Evolutionary conservation across 352 stramenopile species (phyloP), one percentile per base, ranked within the genome.

Genomic region (Pythium plurisporium): DNA sequence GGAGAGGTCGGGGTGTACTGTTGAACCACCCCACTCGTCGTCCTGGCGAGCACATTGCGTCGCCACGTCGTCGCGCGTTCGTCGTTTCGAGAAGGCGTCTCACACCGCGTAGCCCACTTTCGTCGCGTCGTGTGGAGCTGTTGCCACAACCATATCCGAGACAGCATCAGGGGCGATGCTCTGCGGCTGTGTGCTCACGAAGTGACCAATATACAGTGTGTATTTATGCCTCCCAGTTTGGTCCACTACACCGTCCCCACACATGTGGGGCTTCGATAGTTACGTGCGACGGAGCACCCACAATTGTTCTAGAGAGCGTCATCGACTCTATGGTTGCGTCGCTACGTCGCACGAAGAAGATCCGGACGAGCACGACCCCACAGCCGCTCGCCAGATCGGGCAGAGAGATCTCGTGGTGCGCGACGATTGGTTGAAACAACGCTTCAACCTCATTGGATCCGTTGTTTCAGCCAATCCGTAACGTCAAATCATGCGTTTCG

Each of bases 331-430:
- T 45, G 19, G 31, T 22, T 12, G 7, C 54, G 43, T 62, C 54
- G 54, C 54, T 40, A 36, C 31, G 29, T 62, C 54, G 54, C 54
- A 62, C 40, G 37, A 62, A 62, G 10, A 53, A 58, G 48, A 65
- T 65, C 57, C 48, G 49, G 30, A 31, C 33, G n/a, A 17, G 23
- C 53, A 60, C 42, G 42, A 53, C 33, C 30, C 25, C 53, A 61
- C 53, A 44, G 30, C 53, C 34, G 53, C 17, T 61, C 15, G 53
- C 43, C 53, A 61, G 53, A 49, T 23, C 45, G 45, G 19, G 34
- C 44, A 48, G 38, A 42, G 46, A 51, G 55, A 56, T 55, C 55
- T 50, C 37, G 55, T 56, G 30, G 40, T 44, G 19, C 19, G 3
- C 6, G 34, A 2, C 22, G 0, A 67, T 67, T 67, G 51, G 59